Evolutionary conservation across 179 eudicot genomes (phyloP).

Genomic region (Heliamphora pulchella): DNA sequence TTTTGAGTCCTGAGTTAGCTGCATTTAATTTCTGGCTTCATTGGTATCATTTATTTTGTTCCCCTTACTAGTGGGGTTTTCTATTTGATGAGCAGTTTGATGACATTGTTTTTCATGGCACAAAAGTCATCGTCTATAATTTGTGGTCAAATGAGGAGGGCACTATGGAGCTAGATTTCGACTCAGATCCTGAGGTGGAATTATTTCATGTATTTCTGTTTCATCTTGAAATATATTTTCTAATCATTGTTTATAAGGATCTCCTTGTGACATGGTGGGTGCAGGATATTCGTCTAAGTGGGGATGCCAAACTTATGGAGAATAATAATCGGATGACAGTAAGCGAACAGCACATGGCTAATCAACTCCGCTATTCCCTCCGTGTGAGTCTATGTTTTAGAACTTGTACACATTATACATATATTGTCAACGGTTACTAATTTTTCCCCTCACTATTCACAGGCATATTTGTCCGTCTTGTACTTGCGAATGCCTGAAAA

Average conservation of each 20-base stretch:
- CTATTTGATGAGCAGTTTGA: constrained; percentile 55
- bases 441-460: constrained; percentile 16
- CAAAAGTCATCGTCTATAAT: constrained; percentile 68
- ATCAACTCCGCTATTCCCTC: constrained; percentile 57
- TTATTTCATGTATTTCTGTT: background rate
- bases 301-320: constrained; percentile 18
- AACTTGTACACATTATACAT: background rate
- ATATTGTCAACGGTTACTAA: constrained; percentile 1
- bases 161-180: constrained; percentile 69
- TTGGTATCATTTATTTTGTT: background rate
- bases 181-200: constrained; percentile 60
- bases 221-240: background rate
- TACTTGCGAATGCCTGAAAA: constrained; percentile 61
- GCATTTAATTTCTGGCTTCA: background rate
- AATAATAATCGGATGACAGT: constrained; percentile 16
- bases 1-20: background rate
- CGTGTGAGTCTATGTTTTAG: constrained; percentile 48
- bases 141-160: constrained; percentile 68
- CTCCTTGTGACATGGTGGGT: constrained; percentile 13
- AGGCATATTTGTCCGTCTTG: constrained; percentile 69
- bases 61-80: background rate
- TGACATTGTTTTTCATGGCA: constrained; percentile 66
- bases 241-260: background rate
- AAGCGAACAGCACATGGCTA: constrained; percentile 64
- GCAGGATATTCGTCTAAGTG: constrained; percentile 59